Percentiles rank a stretch among this genome's conserved stretches.
Conservation (phyloP, 805 yeast species). For the Ogataea methanolica region DNA sequence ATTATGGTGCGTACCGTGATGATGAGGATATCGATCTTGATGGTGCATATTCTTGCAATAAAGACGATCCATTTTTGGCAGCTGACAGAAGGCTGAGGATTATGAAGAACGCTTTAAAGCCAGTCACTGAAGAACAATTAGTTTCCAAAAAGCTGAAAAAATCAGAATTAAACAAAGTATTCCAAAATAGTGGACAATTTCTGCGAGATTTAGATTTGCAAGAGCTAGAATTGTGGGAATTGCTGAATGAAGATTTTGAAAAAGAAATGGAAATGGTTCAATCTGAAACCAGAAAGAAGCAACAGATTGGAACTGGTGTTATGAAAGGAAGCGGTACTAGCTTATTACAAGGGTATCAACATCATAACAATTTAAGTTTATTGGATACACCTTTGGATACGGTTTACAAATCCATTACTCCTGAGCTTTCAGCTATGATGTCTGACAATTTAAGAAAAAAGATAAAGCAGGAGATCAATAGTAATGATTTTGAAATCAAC, state of each 20-base stretch:
- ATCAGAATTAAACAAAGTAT: slow-evolving; percentile 23
- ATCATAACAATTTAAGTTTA: slow-evolving; percentile 6
- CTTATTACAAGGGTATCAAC: neutral
- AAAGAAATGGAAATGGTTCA: slow-evolving; percentile 19
- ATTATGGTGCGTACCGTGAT: neutral
- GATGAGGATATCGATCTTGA: slow-evolving; percentile 2
- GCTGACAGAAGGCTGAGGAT: slow-evolving; percentile 21
- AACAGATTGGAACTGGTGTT: slow-evolving; percentile 1
- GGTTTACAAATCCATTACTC: slow-evolving; percentile 12
- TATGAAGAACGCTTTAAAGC: slow-evolving; percentile 25
- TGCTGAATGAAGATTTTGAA: slow-evolving; percentile 30
- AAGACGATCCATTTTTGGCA: slow-evolving; percentile 12
- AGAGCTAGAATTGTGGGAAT: slow-evolving; percentile 29
- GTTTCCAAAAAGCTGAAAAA: slow-evolving; percentile 16
- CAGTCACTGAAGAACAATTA: slow-evolving; percentile 22
- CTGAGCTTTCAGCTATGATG: slow-evolving; percentile 13
- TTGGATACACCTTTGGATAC: slow-evolving; percentile 20
- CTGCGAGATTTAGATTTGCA: slow-evolving; percentile 23
- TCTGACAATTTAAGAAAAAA: slow-evolving; percentile 14
- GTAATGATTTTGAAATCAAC: slow-evolving; percentile 8
- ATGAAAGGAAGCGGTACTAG: neutral
- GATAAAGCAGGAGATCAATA: slow-evolving; percentile 10
- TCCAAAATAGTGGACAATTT: slow-evolving; percentile 25
- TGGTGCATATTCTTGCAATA: neutral
- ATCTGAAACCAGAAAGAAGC: slow-evolving; percentile 5